Conservation (phyloP, 1,284 basidiomycete genomes). For the Microbotryum violaceum region DNA sequence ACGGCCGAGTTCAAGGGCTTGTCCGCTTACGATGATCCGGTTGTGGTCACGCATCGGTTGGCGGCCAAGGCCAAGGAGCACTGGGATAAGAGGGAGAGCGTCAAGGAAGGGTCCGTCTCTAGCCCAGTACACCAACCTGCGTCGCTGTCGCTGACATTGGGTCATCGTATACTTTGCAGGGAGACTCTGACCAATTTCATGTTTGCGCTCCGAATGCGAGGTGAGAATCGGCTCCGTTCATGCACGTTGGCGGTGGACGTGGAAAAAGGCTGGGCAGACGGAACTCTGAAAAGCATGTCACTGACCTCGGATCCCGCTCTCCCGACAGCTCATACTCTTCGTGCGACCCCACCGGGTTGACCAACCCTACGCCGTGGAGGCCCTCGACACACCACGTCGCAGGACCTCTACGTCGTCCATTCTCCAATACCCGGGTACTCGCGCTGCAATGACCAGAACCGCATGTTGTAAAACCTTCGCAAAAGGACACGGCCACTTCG, state of each 20-base stretch:
- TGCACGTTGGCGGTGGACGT: too few relatives aligned
- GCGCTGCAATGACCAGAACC: too few relatives aligned
- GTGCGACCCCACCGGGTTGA: slow-evolving; percentile 22
- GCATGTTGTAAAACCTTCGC: too few relatives aligned
- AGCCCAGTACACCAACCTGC: neutral
- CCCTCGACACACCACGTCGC: too few relatives aligned
- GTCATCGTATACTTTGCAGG: neutral
- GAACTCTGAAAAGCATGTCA: too few relatives aligned
- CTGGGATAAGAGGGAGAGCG: slow-evolving; percentile 28
- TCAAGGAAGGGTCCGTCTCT: slow-evolving; percentile 27
- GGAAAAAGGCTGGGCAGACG: too few relatives aligned
- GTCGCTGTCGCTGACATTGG: neutral
- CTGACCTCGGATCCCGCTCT: neutral
- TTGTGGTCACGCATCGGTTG: slow-evolving; percentile 15
- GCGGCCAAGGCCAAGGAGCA: slow-evolving; percentile 24
- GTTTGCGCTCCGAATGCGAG: slow-evolving; percentile 14
- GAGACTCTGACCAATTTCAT: slow-evolving; percentile 32
- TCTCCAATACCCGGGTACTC: too few relatives aligned
- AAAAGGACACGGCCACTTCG: too few relatives aligned
- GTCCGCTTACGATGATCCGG: slow-evolving; percentile 23
- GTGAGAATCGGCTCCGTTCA: neutral
- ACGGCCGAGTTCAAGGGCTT: slow-evolving; percentile 26
- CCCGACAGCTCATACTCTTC: slow-evolving; percentile 18
- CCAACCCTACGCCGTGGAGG: neutral
- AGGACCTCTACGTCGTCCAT: too few relatives aligned